Conservation (phyloP, 805 yeast genomes). For the Metschnikowia reukaufii region DNA sequence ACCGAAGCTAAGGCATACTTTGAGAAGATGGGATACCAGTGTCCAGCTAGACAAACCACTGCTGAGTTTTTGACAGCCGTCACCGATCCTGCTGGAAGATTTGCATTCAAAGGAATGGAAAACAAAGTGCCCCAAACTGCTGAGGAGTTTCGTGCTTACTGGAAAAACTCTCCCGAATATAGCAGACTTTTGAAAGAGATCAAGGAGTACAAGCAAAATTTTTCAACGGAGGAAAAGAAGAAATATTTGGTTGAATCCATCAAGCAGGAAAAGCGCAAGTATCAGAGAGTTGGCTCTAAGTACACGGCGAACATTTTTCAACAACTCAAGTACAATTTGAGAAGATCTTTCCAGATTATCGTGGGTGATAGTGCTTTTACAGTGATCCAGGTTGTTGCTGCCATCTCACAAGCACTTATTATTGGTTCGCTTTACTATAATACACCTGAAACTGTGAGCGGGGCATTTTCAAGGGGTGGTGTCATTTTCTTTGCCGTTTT, state of each 20-base stretch:
- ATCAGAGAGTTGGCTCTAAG: slow-evolving; percentile 38
- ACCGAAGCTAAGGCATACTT: slow-evolving; percentile 56
- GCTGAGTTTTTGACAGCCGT: slow-evolving; percentile 71
- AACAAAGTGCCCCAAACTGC: slow-evolving; percentile 59
- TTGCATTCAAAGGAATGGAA: slow-evolving; percentile 47
- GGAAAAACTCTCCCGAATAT: slow-evolving; percentile 50
- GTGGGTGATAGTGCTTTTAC: slow-evolving; percentile 57
- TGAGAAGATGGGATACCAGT: slow-evolving; percentile 60
- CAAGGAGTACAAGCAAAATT: slow-evolving; percentile 11
- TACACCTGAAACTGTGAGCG: slow-evolving; percentile 48
- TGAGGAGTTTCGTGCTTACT: slow-evolving; percentile 57
- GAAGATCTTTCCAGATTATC: slow-evolving; percentile 55
- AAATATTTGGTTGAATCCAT: slow-evolving; percentile 34
- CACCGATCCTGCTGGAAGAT: slow-evolving; percentile 66
- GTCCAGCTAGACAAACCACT: slow-evolving; percentile 65
- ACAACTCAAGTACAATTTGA: slow-evolving; percentile 50
- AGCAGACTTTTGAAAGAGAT: slow-evolving; percentile 24
- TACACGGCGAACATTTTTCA: slow-evolving; percentile 44
- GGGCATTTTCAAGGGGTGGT: slow-evolving; percentile 68
- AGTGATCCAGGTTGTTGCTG: slow-evolving; percentile 47
- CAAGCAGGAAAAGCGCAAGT: slow-evolving; percentile 38
- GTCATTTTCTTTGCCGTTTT: slow-evolving; percentile 58
- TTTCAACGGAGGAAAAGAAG: slow-evolving; percentile 18
- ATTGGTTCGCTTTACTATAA: slow-evolving; percentile 63
- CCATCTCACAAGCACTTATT: slow-evolving; percentile 56